phyloP scores from a whole-genome alignment of 257 asterid species.

The Phtheirospermum japonicum region DNA sequence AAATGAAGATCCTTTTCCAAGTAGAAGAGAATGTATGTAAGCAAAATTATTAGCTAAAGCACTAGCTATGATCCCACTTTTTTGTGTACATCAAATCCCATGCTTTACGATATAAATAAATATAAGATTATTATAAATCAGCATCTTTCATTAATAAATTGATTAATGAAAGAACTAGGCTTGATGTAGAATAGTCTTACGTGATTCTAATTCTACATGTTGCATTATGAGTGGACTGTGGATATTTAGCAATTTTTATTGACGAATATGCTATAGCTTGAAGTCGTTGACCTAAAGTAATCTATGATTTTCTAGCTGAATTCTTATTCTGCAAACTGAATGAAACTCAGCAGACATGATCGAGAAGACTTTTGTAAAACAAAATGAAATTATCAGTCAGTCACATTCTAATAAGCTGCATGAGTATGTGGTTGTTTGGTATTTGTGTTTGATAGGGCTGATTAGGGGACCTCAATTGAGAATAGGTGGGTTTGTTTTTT shows the following conservation, averaged over 20 bases:
- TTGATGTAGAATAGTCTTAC: no score
- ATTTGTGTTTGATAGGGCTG: conserved; percentile 8
- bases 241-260: no score
- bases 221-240: no score
- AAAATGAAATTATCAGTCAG: not conserved
- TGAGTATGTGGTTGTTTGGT: not conserved
- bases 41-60: not conserved
- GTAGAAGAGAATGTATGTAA: not conserved
- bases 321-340: not conserved
- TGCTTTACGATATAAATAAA: not conserved
- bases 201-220: no score
- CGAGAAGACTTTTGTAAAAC: not conserved
- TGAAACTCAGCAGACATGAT: not conserved
- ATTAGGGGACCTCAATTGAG: not conserved
- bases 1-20: not conserved
- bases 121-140: not conserved
- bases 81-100: not conserved
- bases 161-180: not conserved
- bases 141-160: no score
- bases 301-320: conserved; percentile 6
- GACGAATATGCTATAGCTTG: no score
- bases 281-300: no score
- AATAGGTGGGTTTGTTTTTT: not conserved
- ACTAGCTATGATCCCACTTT: not conserved
- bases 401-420: not conserved